Percentiles rank a stretch among this genome's conserved stretches.
These are phyloP conservation scores for Geotrichum histeridarum DNA, from an alignment of 1,139 yeast species.

Conservation along the genomic window DNA sequence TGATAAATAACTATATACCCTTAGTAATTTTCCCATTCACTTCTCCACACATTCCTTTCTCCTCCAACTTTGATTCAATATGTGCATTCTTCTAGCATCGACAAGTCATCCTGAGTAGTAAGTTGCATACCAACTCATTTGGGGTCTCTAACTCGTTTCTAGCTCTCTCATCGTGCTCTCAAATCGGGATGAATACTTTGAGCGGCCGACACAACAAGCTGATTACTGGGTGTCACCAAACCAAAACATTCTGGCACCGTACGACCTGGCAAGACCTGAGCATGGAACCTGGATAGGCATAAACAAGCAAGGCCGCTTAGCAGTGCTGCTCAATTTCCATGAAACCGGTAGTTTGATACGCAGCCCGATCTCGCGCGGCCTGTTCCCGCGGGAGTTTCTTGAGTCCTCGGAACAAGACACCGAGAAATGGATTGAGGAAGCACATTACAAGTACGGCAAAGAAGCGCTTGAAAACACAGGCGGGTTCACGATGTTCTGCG, in stretches of 20 bases:
- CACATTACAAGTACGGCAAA: slow-evolving; percentile 20
- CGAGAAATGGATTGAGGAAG: slow-evolving; percentile 43
- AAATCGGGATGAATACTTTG: slow-evolving; percentile 78
- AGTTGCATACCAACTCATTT: slow-evolving; percentile 18
- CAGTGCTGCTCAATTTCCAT: slow-evolving; percentile 66
- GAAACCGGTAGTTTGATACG: slow-evolving; percentile 29
- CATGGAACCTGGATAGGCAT: slow-evolving; percentile 93
- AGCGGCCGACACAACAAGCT: slow-evolving; percentile 64
- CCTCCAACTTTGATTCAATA: slow-evolving; percentile 26
- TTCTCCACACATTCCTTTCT: no score
- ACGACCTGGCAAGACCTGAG: slow-evolving; percentile 64
- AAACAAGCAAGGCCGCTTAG: slow-evolving; percentile 53
- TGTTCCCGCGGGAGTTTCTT: slow-evolving; percentile 57
- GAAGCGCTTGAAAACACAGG: slow-evolving; percentile 51
- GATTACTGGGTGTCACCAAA: slow-evolving; percentile 43
- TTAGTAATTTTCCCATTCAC: no score
- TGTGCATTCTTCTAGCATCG: slow-evolving; percentile 63
- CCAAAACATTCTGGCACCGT: slow-evolving; percentile 54
- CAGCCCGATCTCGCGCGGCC: slow-evolving; percentile 47
- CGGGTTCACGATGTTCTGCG: slow-evolving; percentile 75
- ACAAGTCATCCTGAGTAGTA: slow-evolving; percentile 53
- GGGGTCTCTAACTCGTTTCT: no score
- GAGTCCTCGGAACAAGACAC: slow-evolving; percentile 36
- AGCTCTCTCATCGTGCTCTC: slow-evolving; percentile 41
- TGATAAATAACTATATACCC: no score